Percentiles rank a stretch among this genome's conserved stretches.
Evolutionary conservation across 2,329 filamentous ascomycete genomes (phyloP).

Genomic region (Sporothrix schenckii): DNA sequence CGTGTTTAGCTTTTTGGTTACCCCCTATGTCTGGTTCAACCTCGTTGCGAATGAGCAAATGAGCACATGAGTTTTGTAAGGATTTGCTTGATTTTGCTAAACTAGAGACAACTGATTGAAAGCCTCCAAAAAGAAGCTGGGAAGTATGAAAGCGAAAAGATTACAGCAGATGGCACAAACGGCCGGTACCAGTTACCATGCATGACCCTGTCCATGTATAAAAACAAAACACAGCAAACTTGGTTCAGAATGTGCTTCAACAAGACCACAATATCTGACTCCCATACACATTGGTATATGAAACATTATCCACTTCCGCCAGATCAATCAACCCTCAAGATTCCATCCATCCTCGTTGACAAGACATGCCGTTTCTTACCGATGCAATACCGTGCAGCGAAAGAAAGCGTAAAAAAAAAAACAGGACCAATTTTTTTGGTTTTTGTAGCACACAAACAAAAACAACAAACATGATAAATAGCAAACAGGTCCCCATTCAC

Average conservation of each 20-base stretch:
- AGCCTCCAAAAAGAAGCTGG: conserved; percentile 12
- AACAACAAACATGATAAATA: not conserved
- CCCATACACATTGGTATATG: conserved; percentile 19
- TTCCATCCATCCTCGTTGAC: conserved; percentile 7
- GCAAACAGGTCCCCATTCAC: not conserved
- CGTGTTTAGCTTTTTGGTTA: not conserved
- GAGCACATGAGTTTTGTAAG: not conserved
- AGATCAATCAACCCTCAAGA: not conserved
- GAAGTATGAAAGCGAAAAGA: not conserved
- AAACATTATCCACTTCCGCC: not conserved
- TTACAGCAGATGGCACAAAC: conserved; percentile 7
- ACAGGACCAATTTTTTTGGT: not conserved
- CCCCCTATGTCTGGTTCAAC: not conserved
- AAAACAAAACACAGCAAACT: conserved; percentile 2
- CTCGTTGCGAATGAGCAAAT: too few relatives aligned
- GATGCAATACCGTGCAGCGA: not conserved
- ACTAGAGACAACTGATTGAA: not conserved
- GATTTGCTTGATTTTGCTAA: conserved; percentile 16
- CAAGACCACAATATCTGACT: conserved; percentile 2
- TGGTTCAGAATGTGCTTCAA: not conserved
- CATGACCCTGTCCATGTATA: not conserved
- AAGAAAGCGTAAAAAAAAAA: not conserved
- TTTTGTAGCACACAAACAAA: not conserved
- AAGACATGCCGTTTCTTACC: not conserved
- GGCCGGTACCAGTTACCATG: conserved; percentile 20